Base-by-base conservation (phyloP, 2,329 filamentous ascomycete species). In the Seiridium cupressi region DNA sequence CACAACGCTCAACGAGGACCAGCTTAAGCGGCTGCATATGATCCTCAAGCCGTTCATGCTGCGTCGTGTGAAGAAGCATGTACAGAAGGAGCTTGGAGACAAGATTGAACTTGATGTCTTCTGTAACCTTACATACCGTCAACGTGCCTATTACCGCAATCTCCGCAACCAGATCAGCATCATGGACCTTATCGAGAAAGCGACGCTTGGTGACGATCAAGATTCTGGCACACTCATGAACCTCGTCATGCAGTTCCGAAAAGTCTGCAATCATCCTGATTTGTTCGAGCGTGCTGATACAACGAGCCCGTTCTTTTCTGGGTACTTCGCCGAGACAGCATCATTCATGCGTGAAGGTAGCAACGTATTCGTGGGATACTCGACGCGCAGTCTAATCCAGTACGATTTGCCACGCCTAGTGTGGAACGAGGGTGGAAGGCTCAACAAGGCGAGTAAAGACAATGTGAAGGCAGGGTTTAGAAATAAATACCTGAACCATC, bases 11-110 rank as follows among this genome's bases (percentile, higher is more conserved):
- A 99, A 99, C 70, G 95, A 99, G 74, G 94, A 97, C 72, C 95
- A 99, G 78, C 87, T 99, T 57, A 93, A 93, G 77, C 92, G 95
- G 78, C 80, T 99, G 68, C 95, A 99, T 76, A 97, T 98, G 93
- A 99, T 99, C 68, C 79, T 99, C 66, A 98, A 99, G 79, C 95
- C 95, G 0, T 99, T 99, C 81, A 99, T 99, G 95, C 86, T 99
- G 74, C 92, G 95, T 69, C 94, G 95, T 86, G 92, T 99, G 77
- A 99, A 99, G 87, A 98, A 98, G 80, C 94, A 99, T 74, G 95
- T 99, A 55, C 95, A 99, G 75, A 97, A 98, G 76, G 95, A 99
- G 75, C 87, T 99, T 54, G 95, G 95, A 51, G 95, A 99, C 85
- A 99, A 99, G 87, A 96, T 98, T 61, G 95, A 99, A 76, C 81